Evolutionary conservation across 2,329 filamentous ascomycete genomes (phyloP), one percentile per base, ranked within the genome.

Genomic region (Didymosphaeria variabile): DNA sequence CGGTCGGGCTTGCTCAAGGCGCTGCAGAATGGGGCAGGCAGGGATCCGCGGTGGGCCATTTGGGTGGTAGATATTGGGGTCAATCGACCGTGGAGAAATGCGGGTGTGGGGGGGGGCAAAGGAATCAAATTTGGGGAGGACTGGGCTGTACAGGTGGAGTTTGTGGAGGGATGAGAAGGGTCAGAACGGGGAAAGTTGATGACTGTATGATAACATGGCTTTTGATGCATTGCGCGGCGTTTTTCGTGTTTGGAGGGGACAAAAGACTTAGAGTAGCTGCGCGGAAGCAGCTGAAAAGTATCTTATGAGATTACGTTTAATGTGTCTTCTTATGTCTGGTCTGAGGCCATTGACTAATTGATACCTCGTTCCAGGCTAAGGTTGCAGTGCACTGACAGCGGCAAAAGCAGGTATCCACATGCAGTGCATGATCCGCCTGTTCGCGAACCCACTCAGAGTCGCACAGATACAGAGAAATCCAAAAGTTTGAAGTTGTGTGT

Each of bases 61-160:
- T 92, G 88, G 73, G 87, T 98, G 13, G 93, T 90, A 2, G 95
- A 99, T 75, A 90, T 97, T 66, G 94, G 95, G 0, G 87, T 97
- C 15, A 89, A 92, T 60, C 87, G 91, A 4, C 92, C 93, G 3
- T 96, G 94, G 91, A 90, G 90, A 73, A 93, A 93, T 76, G 91
- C 91, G 0, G 91, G 92, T 2, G 92, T 91, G 23, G 90, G 91
- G 74, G 87, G 93, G 54, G 88, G 93, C 21, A 89, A 92, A 66
- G 93, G 93, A 0, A 90, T 97, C 58, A 93, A 94, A 70, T 98
- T 97, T 82, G 93, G 92, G 26, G 88, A 89, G 61, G 87, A 89
- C 66, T 98, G 94, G 94, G 89, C 95, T 64, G 84, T 96, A 15
- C 88, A 90, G 69, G 86, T 95, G 79, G 76, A 79, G 52, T 86